Conservation (phyloP, 768 basidiomycete species). For the Macrolepiota fuliginosa region DNA sequence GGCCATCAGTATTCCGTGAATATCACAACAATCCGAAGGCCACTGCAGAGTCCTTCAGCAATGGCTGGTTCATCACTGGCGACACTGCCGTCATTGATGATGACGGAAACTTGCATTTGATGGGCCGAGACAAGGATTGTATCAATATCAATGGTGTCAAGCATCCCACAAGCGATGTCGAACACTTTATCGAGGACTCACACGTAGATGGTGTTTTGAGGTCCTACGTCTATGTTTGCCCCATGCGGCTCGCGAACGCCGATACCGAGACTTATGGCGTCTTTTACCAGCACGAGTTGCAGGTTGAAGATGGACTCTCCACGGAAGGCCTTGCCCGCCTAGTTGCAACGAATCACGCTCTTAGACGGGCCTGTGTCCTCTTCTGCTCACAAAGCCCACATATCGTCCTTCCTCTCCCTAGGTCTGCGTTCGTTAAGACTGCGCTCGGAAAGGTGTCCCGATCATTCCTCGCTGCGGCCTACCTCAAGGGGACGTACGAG, state of each 20-base stretch:
- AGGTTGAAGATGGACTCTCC: not conserved
- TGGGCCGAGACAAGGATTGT: slow-evolving; percentile 9
- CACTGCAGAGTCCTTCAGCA: slow-evolving; percentile 2
- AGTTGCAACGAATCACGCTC: not conserved
- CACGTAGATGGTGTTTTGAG: not conserved
- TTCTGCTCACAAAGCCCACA: slow-evolving; percentile 9
- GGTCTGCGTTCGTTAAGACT: slow-evolving; percentile 6
- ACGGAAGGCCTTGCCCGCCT: not conserved
- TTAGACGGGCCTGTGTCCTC: not conserved
- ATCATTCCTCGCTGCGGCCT: slow-evolving; percentile 5
- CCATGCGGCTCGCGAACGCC: slow-evolving; percentile 7
- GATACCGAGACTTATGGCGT: slow-evolving; percentile 8
- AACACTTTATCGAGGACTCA: slow-evolving; percentile 9
- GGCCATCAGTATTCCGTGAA: slow-evolving; percentile 7
- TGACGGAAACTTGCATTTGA: slow-evolving; percentile 1
- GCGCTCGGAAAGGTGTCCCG: slow-evolving; percentile 10
- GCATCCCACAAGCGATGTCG: slow-evolving; percentile 5
- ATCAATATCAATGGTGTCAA: slow-evolving; percentile 11
- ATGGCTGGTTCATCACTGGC: slow-evolving; percentile 7
- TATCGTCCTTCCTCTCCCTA: slow-evolving; percentile 3
- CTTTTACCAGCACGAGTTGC: slow-evolving; percentile 6
- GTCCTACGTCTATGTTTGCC: slow-evolving; percentile 9
- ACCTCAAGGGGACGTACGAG: slow-evolving; percentile 3
- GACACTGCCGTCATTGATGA: slow-evolving; percentile 4
- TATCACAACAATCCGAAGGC: slow-evolving; percentile 6